Conservation (phyloP, 768 basidiomycete genomes). For the Trametes cingulata region DNA sequence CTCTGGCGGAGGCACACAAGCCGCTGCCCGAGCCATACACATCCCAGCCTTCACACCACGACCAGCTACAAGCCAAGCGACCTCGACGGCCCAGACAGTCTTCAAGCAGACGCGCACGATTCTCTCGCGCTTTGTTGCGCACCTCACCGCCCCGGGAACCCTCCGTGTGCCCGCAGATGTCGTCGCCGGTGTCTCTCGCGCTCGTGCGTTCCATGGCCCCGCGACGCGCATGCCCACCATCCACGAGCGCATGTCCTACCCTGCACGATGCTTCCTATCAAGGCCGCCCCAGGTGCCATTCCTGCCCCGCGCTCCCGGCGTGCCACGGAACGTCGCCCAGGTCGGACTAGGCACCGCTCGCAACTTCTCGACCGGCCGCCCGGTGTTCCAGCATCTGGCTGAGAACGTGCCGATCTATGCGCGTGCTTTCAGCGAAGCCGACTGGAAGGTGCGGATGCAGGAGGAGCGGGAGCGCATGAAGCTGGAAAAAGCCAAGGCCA, state of each 20-base stretch:
- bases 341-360: constrained; percentile 77
- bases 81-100: constrained; percentile 42
- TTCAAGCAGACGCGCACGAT: constrained; percentile 56
- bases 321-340: constrained; percentile 55
- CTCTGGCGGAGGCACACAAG: constrained; percentile 22
- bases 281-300: constrained; percentile 46
- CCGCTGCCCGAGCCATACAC: constrained; percentile 44
- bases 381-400: constrained; percentile 77
- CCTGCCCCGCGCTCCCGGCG: constrained; percentile 56
- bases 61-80: constrained; percentile 32
- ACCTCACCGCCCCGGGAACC: constrained; percentile 57
- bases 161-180: constrained; percentile 32
- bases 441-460: constrained; percentile 60
- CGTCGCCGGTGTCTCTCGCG: constrained; percentile 24
- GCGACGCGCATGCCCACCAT: constrained; percentile 39
- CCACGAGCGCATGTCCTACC: constrained; percentile 56
- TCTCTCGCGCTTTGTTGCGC: constrained; percentile 54
- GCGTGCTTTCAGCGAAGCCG: constrained; percentile 73
- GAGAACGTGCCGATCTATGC: constrained; percentile 72
- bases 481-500: constrained; percentile 26
- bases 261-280: constrained; percentile 53
- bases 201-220: constrained; percentile 32
- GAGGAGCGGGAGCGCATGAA: constrained; percentile 40
- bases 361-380: constrained; percentile 71
- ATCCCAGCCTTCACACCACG: constrained; percentile 42